phyloP scores from a whole-genome alignment of 2,329 filamentous ascomycete species.

The Purpureocillium lavendulum region DNA sequence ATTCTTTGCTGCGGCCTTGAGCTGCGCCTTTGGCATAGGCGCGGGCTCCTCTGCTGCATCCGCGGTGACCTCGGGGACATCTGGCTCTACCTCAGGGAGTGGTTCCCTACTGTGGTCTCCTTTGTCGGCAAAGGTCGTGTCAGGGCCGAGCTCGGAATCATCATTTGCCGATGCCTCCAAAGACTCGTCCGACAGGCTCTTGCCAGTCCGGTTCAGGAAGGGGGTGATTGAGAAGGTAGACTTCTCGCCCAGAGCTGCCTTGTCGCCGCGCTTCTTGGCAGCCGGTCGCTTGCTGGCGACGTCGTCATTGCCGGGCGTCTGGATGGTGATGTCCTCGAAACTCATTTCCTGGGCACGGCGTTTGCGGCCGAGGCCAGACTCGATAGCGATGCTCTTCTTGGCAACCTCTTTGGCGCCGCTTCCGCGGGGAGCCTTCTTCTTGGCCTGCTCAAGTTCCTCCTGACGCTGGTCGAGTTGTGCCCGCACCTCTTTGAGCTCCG shows the following conservation, averaged over 20 bases:
- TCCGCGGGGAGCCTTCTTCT: constrained; percentile 8
- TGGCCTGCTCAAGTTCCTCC: constrained; percentile 30
- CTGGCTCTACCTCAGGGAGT: constrained; percentile 23
- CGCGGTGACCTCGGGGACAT: constrained; percentile 16
- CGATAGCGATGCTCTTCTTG: constrained; percentile 12
- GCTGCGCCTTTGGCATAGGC: constrained; percentile 7
- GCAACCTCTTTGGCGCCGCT: constrained; percentile 8
- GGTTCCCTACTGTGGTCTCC: constrained; percentile 1
- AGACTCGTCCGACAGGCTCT: constrained; percentile 37
- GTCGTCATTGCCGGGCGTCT: constrained; percentile 36
- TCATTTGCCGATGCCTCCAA: constrained; percentile 15
- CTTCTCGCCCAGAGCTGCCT: constrained; percentile 63
- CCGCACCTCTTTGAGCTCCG: constrained; percentile 60
- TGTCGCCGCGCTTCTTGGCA: constrained; percentile 49
- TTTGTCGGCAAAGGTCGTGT: constrained; percentile 8
- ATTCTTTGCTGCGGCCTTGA: constrained; percentile 4
- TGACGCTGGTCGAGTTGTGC: constrained; percentile 29
- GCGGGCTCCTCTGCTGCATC: constrained; percentile 1
- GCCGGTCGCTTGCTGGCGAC: constrained; percentile 28
- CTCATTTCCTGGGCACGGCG: constrained; percentile 35
- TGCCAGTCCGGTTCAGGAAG: constrained; percentile 68
- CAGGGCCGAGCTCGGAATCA: constrained; percentile 2
- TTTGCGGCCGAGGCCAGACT: constrained; percentile 32
- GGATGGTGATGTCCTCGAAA: constrained; percentile 36
- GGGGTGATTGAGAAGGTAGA: constrained; percentile 91